Evolutionary conservation across 2,329 filamentous ascomycete genomes (phyloP), one percentile per base, ranked within the genome.

Genomic region (Ophiostoma piceae): DNA sequence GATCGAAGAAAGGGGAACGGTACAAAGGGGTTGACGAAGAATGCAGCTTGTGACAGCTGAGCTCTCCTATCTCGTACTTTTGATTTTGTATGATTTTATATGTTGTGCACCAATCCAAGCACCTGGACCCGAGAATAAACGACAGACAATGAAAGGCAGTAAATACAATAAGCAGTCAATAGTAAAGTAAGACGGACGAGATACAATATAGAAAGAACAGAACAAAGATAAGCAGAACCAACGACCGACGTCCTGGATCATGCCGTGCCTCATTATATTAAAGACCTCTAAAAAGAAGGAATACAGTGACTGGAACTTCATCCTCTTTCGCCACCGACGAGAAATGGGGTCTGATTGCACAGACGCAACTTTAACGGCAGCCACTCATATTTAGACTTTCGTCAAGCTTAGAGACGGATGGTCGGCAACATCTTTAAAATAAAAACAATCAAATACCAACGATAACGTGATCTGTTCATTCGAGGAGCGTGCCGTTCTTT

Each of bases 281-380:
- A 43, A 19, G 41, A 43, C 5, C 41, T 43, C 3, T 35, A 35
- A 3, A 47, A 19, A 16, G 19, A n/a, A 19, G 43, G 16, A 4
- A n/a, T n/a, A 2, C 43, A 8, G 8, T 35, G 16, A n/a, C 43
- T n/a, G 43, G 43, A 16, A 47, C 19, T 8, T 9, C 51, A 11
- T 26, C 62, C 62, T 16, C 3, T 22, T 65, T 65, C 62, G 62
- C 62, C 62, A 65, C 62, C 62, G 62, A 65, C 32, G 19, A 6
- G 19, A 26, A 8, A 39, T 41, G 26, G n/a, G 19, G 62, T 39
- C 26, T 35, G 16, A 64, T 37, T 22, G 62, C 62, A 39, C 35
- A 14, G 32, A 32, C 57, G 2, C 57, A 62, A 62, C 57, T 62
- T 19, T 32, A 32, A 62, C 26, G 19, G 57, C 9, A 62, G 57